Percentiles rank a stretch among this genome's conserved stretches.
phyloP scores from a whole-genome alignment of 2,329 filamentous ascomycete genomes.

The Grosmannia penicillata region DNA sequence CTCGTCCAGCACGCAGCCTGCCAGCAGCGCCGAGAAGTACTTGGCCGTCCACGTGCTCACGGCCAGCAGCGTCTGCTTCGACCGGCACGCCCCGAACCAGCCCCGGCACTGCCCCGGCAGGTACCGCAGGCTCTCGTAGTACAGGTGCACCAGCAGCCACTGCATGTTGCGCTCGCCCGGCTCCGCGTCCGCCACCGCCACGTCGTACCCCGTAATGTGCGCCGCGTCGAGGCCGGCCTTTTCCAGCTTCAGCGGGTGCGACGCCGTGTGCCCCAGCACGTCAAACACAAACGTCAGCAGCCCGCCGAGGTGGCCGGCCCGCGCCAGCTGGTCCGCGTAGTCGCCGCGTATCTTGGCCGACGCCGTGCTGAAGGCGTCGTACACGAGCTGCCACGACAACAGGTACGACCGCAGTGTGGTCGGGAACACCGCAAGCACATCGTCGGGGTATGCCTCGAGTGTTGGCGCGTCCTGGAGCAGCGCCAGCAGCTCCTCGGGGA shows the following conservation, averaged over 20 bases:
- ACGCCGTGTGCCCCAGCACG: slow-evolving; percentile 64
- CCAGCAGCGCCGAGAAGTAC: slow-evolving; percentile 60
- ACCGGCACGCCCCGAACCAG: slow-evolving; percentile 75
- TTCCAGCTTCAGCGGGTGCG: slow-evolving; percentile 59
- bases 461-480: slow-evolving; percentile 67
- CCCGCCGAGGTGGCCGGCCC: slow-evolving; percentile 50
- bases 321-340: slow-evolving; percentile 67
- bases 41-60: slow-evolving; percentile 78
- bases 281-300: slow-evolving; percentile 73
- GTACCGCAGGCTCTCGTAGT: slow-evolving; percentile 66
- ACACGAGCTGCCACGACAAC: slow-evolving; percentile 78
- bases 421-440: slow-evolving; percentile 54
- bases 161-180: slow-evolving; percentile 59
- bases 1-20: slow-evolving; percentile 49
- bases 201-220: slow-evolving; percentile 39
- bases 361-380: slow-evolving; percentile 66
- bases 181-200: slow-evolving; percentile 39
- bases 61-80: slow-evolving; percentile 63
- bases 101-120: slow-evolving; percentile 63
- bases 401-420: slow-evolving; percentile 63
- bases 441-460: slow-evolving; percentile 49
- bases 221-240: slow-evolving; percentile 44
- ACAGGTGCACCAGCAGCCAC: slow-evolving; percentile 74
- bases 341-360: slow-evolving; percentile 71
- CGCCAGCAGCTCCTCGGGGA: slow-evolving; percentile 76